Evolutionary conservation across 768 basidiomycete genomes (phyloP), one percentile per base, ranked within the genome.

Genomic region (Phylloporus scabripes): DNA sequence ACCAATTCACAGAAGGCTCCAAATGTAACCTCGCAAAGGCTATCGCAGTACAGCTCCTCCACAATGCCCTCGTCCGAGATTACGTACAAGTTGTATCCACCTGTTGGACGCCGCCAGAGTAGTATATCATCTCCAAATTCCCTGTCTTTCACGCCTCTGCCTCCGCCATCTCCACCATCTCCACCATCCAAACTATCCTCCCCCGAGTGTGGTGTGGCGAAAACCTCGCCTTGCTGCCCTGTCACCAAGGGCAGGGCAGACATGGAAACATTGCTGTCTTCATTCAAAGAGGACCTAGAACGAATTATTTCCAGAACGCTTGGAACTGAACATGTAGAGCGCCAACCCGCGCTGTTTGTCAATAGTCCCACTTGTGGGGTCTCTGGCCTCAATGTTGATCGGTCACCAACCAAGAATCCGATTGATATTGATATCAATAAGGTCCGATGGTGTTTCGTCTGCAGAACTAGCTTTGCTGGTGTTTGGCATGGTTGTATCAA

Each of bases 221-320:
- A 10, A 29, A 3, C 7, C 14, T 37, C 42, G 11, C 37, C 50
- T 26, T 79, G 78, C 59, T 81, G 79, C 61, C 63, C 75, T 4
- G 55, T 75, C 4, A 54, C 71, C 1, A 67, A 75, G 46, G 72
- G 70, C 42, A 83, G 74, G 62, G 62, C 60, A 33, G 81, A 84
- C 46, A 63, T 85, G 7, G 67, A 71, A 47, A 43, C 53, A 1
- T 61, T 83, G 28, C 53, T 86, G 33, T 54, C 64, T 41, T 67
- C 68, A n/a, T 84, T 85, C 60, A 75, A 81, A 58, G 54, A 61
- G 9, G 75, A 81, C 46, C 65, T 87, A n/a, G 72, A 80, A 33
- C 67, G 63, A 12, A 67, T 77, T 49, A 57, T 83, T 21, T 58
- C 57, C 18, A 61, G 55, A 46, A 67, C 69, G 1, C 69, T 78